Conservation (phyloP, 495 filamentous ascomycete genomes). For the Daldinia childiae region DNA sequence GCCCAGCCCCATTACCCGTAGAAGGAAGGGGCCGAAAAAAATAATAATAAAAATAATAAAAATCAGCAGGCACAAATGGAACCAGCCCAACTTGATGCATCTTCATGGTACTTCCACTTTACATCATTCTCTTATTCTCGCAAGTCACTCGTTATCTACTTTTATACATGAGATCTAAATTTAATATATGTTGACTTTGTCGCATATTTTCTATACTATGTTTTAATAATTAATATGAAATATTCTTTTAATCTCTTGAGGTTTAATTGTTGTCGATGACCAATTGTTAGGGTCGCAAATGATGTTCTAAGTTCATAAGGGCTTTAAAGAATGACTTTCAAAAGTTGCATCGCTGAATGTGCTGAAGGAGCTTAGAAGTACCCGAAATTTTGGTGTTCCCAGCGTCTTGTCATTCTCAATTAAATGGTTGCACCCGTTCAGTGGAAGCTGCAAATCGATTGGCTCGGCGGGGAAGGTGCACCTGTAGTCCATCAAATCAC, state of each 20-base stretch:
- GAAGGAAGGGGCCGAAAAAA: constrained; percentile 37
- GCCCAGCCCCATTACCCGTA: constrained; percentile 39
- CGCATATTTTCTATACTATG: constrained; percentile 4
- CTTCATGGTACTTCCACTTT: constrained; percentile 27
- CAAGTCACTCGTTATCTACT: constrained; percentile 33
- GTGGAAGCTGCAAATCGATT: constrained; percentile 40
- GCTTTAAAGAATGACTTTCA: constrained; percentile 38
- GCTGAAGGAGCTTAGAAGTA: constrained; percentile 32
- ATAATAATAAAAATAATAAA: constrained; percentile 30
- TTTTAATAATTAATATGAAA: neutral
- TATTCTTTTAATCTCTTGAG: constrained; percentile 7
- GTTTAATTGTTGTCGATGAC: constrained; percentile 17
- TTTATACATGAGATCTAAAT: neutral
- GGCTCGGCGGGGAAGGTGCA: constrained; percentile 36
- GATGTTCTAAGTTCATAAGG: constrained; percentile 4
- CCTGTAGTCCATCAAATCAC: constrained; percentile 38
- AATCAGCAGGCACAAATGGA: constrained; percentile 40
- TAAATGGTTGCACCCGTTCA: constrained; percentile 45
- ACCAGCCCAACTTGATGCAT: constrained; percentile 29
- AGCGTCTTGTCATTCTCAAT: constrained; percentile 24
- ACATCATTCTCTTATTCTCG: constrained; percentile 30
- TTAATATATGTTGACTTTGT: neutral
- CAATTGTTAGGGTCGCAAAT: constrained; percentile 3
- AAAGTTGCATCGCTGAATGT: constrained; percentile 25
- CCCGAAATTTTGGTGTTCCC: constrained; percentile 38